Evolutionary conservation across 495 filamentous ascomycete genomes (phyloP).

Genomic region (Thermothielavioides terrestris): DNA sequence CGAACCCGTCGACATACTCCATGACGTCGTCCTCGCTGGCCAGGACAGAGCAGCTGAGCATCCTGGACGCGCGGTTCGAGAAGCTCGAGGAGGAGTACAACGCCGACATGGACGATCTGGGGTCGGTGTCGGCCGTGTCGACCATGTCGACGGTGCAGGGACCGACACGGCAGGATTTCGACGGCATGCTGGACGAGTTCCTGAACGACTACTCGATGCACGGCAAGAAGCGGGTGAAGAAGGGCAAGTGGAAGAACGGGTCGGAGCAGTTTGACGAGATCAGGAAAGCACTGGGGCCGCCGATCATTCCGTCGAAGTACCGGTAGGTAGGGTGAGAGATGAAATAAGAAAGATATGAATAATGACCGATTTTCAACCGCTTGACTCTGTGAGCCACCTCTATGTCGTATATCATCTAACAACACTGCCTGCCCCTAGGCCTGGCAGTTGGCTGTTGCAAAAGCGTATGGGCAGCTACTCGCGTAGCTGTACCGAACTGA

Average conservation of each 20-base stretch:
- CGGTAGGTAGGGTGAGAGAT: not conserved
- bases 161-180: slow-evolving; percentile 62
- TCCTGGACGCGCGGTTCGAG: slow-evolving; percentile 86
- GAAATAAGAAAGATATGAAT: not conserved
- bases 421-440: too few relatives aligned
- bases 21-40: slow-evolving; percentile 89
- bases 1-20: slow-evolving; percentile 83
- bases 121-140: slow-evolving; percentile 37
- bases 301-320: slow-evolving; percentile 30
- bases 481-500: too few relatives aligned
- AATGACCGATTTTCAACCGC: too few relatives aligned
- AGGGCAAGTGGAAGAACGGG: slow-evolving; percentile 71
- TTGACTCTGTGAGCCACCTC: too few relatives aligned
- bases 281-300: slow-evolving; percentile 68
- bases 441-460: too few relatives aligned
- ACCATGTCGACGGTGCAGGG: slow-evolving; percentile 46
- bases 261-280: slow-evolving; percentile 88
- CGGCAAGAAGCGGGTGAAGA: slow-evolving; percentile 75
- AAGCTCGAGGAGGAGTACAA: slow-evolving; percentile 77
- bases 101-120: slow-evolving; percentile 57
- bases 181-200: slow-evolving; percentile 90
- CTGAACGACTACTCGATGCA: slow-evolving; percentile 63
- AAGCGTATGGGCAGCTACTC: too few relatives aligned
- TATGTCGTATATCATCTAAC: not conserved
- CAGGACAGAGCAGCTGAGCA: slow-evolving; percentile 78